Base-by-base conservation (phyloP, 2,329 filamentous ascomycete species). In the Blastomyces percursus region DNA sequence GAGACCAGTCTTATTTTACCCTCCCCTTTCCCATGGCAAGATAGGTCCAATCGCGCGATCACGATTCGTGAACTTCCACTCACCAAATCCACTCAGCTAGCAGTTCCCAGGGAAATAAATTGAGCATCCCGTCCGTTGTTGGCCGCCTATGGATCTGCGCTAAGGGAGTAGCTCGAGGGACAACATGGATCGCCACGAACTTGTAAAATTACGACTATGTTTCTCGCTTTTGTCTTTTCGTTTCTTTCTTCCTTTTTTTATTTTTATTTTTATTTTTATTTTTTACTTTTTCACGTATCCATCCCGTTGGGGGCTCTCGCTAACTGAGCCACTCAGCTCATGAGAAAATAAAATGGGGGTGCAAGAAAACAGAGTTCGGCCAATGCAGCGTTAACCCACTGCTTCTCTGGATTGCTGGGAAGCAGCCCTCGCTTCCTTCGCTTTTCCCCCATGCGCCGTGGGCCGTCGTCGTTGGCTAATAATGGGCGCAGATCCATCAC, bases 101-200 rank as follows among this genome's bases (percentile, higher is more conserved):
- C 59, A 27, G 59, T 54, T 42, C 51, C 50, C 48, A 61, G 59
- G 59, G 50, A 61, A 44, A 55, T 61, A 61, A 44, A 55, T 61
- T 55, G 48, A 55, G 56, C 62, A 62, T 64, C 64, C 64, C 62
- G 64, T 65, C 64, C 57, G 32, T 57, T 51, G 62, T 61, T 64
- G 60, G 62, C 59, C 54, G 44, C 60, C 51, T 48, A 59, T 65
- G 62, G 64, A 65, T 65, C 64, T 65, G 64, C 64, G 62, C 64
- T 65, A 65, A 62, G 55, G 32, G 30, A 51, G 56, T 57, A 61
- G 62, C 59, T 60, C 40, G 42, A 62, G 62, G 55, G 59, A 59
- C n/a, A 50, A 50, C 56, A 54, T 46, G 60, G 54, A 65, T 51
- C 48, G 51, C 38, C 35, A 62, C 62, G 38, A 30, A 40, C 27